Percentiles rank a stretch among this genome's conserved stretches.
phyloP scores from a whole-genome alignment of 208 protist species.

The Leishmania aethiopica region DNA sequence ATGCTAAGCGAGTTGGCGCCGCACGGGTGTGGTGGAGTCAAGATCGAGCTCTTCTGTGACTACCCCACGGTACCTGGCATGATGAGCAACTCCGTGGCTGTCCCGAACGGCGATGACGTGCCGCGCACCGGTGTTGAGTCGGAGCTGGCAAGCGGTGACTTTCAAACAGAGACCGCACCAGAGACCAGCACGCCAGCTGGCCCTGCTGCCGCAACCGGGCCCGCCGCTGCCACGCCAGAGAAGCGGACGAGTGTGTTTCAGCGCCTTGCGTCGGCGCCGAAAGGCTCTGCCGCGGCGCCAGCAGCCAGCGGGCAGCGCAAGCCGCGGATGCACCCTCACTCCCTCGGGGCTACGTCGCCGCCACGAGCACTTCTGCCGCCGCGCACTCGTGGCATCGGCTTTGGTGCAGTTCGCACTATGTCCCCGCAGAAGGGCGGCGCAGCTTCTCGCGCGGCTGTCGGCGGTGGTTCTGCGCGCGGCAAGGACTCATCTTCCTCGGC shows the following conservation, averaged over 20 bases:
- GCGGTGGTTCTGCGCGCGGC: background rate
- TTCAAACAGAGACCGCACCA: background rate
- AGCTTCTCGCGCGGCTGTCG: background rate
- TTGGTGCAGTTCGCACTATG: background rate
- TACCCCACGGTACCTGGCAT: conserved; percentile 50
- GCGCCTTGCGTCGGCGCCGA: conserved; percentile 15
- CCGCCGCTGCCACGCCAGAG: conserved; percentile 6
- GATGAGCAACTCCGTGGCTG: background rate
- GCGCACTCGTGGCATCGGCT: conserved; percentile 2
- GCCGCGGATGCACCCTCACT: conserved; percentile 4
- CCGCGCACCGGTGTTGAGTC: conserved; percentile 4
- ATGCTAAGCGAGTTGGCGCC: conserved; percentile 58
- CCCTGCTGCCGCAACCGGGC: background rate
- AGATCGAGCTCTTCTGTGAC: conserved; percentile 75
- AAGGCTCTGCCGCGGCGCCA: background rate
- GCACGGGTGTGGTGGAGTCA: conserved; percentile 19
- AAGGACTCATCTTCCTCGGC: background rate
- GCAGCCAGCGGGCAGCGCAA: conserved; percentile 10
- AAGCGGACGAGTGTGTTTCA: conserved; percentile 30
- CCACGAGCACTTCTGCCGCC: background rate
- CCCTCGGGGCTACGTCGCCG: background rate
- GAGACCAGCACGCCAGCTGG: background rate
- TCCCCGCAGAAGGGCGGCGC: conserved; percentile 6
- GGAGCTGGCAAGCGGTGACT: background rate
- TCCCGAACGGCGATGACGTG: conserved; percentile 1